These are phyloP conservation scores for Ceratocystis alfenasii DNA, from an alignment of 2,329 filamentous ascomycete species.

Conservation along the genomic window DNA sequence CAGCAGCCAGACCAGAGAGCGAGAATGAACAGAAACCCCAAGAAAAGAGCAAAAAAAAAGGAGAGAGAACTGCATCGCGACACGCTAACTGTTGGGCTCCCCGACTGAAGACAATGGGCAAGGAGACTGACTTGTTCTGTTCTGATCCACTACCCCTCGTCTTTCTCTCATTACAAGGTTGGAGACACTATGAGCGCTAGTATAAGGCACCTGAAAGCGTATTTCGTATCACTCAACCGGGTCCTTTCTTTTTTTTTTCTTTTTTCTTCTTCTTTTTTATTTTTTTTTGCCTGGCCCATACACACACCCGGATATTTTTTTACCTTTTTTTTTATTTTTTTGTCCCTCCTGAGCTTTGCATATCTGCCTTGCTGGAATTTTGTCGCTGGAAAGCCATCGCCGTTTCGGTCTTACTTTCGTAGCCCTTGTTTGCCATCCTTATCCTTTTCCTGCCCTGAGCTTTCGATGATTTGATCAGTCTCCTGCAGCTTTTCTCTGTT, in stretches of 20 bases:
- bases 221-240: neutral
- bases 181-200: neutral
- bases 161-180: neutral
- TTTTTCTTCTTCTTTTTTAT: no score
- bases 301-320: no score
- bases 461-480: neutral
- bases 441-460: neutral
- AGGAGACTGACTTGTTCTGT: neutral
- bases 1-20: neutral
- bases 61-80: neutral
- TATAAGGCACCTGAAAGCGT: neutral
- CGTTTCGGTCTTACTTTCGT: neutral
- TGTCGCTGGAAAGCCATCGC: neutral
- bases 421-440: no score
- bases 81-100: neutral
- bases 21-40: neutral
- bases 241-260: neutral
- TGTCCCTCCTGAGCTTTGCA: no score
- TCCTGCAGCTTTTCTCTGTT: conserved; percentile 1
- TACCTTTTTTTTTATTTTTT: no score
- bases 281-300: no score
- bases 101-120: neutral
- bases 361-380: no score
- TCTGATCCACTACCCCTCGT: neutral
- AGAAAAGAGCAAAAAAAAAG: neutral